Base-by-base conservation (phyloP, 192 early-diverging fungal genomes). In the Podila epicladia region DNA sequence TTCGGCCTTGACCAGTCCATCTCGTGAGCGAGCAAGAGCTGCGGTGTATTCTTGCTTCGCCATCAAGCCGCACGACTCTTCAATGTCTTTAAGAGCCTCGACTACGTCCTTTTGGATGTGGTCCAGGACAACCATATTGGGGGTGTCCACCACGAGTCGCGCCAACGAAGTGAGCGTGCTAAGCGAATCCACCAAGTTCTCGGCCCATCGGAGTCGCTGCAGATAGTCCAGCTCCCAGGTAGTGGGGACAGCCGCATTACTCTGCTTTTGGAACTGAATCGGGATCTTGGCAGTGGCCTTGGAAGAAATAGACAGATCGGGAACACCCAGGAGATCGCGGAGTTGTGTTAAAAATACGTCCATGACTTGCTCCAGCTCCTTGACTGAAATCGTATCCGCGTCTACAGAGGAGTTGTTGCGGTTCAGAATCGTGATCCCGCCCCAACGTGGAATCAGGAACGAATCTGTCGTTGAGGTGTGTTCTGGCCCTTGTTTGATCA, bases 371-470 rank as follows among this genome's bases (percentile, higher is more conserved):
- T 94, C 88, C 63, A 98, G 68, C 8, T 95, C 90, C 2, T 74
- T 67, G 8, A 65, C 64, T 4, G 76, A 74, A 29, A 91, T 85
- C 20, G 73, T 62, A 51, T 75, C 70, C 11, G 82, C 32, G 2
- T 66, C 31, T 49, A 28, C 33, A 0, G 45, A 63, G 67, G 20
- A 65, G 19, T 70, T 80, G 28, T 88, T 77, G 8, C 88, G 88
- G 45, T 96, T 97, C 9, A 83, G 69, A 58, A 99, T 89, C 5
- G 85, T 75, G 35, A 97, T 85, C n/a, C 97, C 98, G 33, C 98
- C 98, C 97, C 97, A 99, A 26, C 94, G 93, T 45, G 96, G 95
- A 51, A 98, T 92, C 32, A 97, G 69, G 72, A 98, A 99, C 4
- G 96, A 94, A 72, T 97, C 96, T 62, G 82, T 73, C 37, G 41